Percentiles rank a stretch among this genome's conserved stretches.
phyloP scores from a whole-genome alignment of 192 early-diverging fungal genomes.

The Rhizophagus sp. region DNA sequence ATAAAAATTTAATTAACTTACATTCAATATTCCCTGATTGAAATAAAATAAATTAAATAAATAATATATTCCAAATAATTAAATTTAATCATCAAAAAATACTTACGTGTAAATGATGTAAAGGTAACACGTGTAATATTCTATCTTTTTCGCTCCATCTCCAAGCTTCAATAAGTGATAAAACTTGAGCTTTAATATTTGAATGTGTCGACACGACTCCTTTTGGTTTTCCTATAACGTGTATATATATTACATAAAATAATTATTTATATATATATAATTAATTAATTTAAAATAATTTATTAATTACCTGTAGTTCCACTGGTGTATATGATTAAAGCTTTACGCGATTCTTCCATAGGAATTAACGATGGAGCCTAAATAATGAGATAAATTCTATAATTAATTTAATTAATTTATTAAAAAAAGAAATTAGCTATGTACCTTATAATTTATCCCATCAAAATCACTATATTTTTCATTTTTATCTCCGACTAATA shows the following conservation, averaged over 20 bases:
- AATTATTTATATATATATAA: not conserved
- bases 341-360: constrained; percentile 40
- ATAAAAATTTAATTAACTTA: constrained; percentile 13
- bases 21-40: constrained; percentile 23
- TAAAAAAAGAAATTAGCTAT: too few relatives aligned
- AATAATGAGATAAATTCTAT: not conserved
- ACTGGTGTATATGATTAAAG: constrained; percentile 79
- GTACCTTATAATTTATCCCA: constrained; percentile 6
- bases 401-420: not conserved
- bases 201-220: constrained; percentile 79
- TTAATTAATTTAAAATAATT: too few relatives aligned
- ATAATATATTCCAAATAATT: not conserved
- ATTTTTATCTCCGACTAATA: not conserved
- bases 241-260: not conserved
- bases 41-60: not conserved
- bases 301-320: constrained; percentile 57
- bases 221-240: constrained; percentile 66
- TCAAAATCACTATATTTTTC: not conserved
- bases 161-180: constrained; percentile 71
- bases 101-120: constrained; percentile 83
- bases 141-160: constrained; percentile 62
- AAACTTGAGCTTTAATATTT: constrained; percentile 65
- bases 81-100: not conserved
- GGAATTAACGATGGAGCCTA: constrained; percentile 27
- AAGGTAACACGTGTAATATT: constrained; percentile 77